Evolutionary conservation across 2,329 filamentous ascomycete species (phyloP), one percentile per base, ranked within the genome.

Genomic region (Ilyonectria robusta): DNA sequence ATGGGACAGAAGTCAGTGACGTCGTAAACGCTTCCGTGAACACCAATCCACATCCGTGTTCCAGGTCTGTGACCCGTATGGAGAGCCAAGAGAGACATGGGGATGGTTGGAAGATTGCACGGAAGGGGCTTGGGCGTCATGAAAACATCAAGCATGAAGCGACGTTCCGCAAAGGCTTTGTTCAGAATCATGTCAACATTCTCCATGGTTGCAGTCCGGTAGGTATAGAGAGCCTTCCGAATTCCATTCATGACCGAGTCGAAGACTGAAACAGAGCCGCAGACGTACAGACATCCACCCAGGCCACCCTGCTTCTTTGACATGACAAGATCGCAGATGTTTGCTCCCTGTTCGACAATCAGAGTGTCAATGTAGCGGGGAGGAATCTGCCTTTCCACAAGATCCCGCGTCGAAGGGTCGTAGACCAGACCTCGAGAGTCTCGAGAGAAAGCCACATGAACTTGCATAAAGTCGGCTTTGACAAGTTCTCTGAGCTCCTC

Each of bases 81-180:
- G 2, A 80, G 73, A 8, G 86, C 84, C 6, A 88, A 78, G 65
- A 84, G 80, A 0, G 86, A 86, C 3, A 86, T 76, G 0, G 85
- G 81, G 19, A 88, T 87, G 0, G 83, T 85, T 0, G 85, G 84
- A 0, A 83, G 78, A 50, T 87, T 84, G 74, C 83, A 86, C 0
- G 85, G 83, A 2, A 88, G 80, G 0, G 86, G 82, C 63, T 84
- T 85, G 1, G 86, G 86, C 1, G 85, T 84, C 86, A 88, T 88
- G 74, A 88, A 88, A 46, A 88, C 85, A 65, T 88, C 86, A 0
- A 88, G 75, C 86, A 88, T 88, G 71, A 88, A 86, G 6, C 86
- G 81, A 1, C 86, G 80, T 75, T 88, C 86, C 0, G 86, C 86
- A 63, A 88, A 88, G 0, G 86, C 86, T 26, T 83, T 84, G 69